Conservation (phyloP, 805 yeast genomes). For the Candida khao-thaluensis region DNA sequence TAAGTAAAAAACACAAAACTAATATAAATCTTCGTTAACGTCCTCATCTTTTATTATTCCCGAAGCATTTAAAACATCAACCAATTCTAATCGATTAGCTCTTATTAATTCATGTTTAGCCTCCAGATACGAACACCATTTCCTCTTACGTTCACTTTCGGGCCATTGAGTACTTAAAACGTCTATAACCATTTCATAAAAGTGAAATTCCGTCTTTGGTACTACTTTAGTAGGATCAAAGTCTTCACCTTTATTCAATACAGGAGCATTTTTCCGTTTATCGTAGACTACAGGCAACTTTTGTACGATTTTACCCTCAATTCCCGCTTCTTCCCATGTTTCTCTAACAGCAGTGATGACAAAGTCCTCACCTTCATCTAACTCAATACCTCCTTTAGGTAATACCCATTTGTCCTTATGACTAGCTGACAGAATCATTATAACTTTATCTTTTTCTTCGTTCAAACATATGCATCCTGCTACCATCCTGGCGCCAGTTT, state of each 20-base stretch:
- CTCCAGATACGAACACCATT: conserved; percentile 72
- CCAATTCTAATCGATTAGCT: conserved; percentile 65
- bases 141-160: conserved; percentile 62
- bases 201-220: conserved; percentile 85
- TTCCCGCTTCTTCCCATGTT: conserved; percentile 98
- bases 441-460: conserved; percentile 54
- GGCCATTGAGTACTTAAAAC: conserved; percentile 70
- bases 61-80: conserved; percentile 61
- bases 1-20: conserved; percentile 21
- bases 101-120: conserved; percentile 58
- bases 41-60: conserved; percentile 41
- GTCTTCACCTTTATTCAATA: conserved; percentile 23
- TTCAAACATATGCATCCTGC: conserved; percentile 88
- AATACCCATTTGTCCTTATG: conserved; percentile 75
- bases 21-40: conserved; percentile 13
- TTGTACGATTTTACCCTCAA: conserved; percentile 57
- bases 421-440: conserved; percentile 76
- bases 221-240: conserved; percentile 41
- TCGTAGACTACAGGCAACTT: conserved; percentile 70
- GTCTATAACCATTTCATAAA: conserved; percentile 71
- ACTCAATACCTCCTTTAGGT: conserved; percentile 95
- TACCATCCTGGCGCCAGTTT: conserved; percentile 77
- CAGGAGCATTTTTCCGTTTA: conserved; percentile 38
- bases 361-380: conserved; percentile 62
- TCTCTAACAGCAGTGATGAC: conserved; percentile 71